Evolutionary conservation across 2,329 filamentous ascomycete species (phyloP), one percentile per base, ranked within the genome.

Genomic region (Paraphoma sp.): DNA sequence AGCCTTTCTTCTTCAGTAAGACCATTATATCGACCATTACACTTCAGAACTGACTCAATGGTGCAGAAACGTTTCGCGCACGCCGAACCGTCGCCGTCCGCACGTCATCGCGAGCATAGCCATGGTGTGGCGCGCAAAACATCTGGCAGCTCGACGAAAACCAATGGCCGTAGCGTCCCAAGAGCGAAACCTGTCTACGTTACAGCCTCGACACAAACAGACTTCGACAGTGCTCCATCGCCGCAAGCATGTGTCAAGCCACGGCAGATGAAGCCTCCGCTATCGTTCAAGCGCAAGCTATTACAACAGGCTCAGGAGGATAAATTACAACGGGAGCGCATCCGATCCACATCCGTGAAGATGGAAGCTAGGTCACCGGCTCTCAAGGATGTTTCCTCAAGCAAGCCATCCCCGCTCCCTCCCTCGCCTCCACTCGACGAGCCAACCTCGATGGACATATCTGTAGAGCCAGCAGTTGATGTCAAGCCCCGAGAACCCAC

Each of bases 1-100:
- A 79, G 78, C 59, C 70, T 78, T 57, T 72, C 75, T 28, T 73
- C 78, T 28, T 81, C 79, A 31, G 76, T 79, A 74, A 75, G 75
- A 53, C 51, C 33, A 48, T 46, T 28, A 28, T 51, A 56, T 18
- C 58, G 56, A 57, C 41, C 54, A 45, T 52, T 55, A 44, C 56
- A 56, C 51, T 60, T 53, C 29, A 16, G 45, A 36, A 60, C 72
- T 75, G 57, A 76, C 53, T 3, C 36, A 33, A 12, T 30, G 48
- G 29, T 23, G 58, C 73, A 78, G 75, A 76, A 70, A 66, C 75
- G 75, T 40, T 63, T 76, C 30, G 75, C 72, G 45, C 69, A 73
- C 48, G 55, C 69, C 38, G 75, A 78, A 53, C 65, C 67, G 43
- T 77, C 74, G n/a, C 73, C 73, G 17, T 72, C 75, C 14, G 63